Evolutionary conservation across 2,329 filamentous ascomycete genomes (phyloP), one percentile per base, ranked within the genome.

Genomic region (Trichoderma sp.): DNA sequence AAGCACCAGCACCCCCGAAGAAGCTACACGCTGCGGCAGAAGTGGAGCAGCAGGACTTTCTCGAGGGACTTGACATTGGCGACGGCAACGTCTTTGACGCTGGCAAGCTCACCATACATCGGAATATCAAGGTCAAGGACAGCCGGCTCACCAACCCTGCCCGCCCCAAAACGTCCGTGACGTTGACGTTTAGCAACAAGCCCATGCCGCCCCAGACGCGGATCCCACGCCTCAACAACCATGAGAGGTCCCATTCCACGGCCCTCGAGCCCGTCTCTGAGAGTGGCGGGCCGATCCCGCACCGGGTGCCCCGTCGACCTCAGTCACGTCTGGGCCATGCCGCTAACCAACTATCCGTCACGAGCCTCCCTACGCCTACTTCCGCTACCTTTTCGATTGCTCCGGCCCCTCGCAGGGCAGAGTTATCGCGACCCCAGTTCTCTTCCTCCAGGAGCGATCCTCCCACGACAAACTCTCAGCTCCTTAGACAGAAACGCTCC

Each of bases 231-330:
- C 90, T 93, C 43, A 83, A 39, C 34, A 39, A 82, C 66, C 88
- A 91, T 75, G 90, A 92, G 72, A 84, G 90, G 61, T 85, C 88
- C 5, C 85, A 87, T 70, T 90, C 90, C 9, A 78, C 77, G 12
- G 89, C 90, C 19, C 83, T 98, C n/a, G 94, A 96, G 74, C 93
- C 94, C 24, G 93, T 98, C 6, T 96, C 92, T 45, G 94, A 98
- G 78, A 93, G 88, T 69, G 93, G 93, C 58, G 92, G 88, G 4
- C 87, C 91, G 55, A 79, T 82, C 60, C 80, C 82, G 48, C 85
- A 83, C 67, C 79, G 80, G 17, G 82, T 82, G 3, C 34, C 34
- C 68, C 84, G 87, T 64, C 82, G 88, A 68, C 86, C 90, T 48
- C 85, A 87, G 68, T 91, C 89, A 3, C 84, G 90, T 64, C 74